Evolutionary conservation across 2,329 filamentous ascomycete species (phyloP).

Genomic region (Fusarium beomiforme): DNA sequence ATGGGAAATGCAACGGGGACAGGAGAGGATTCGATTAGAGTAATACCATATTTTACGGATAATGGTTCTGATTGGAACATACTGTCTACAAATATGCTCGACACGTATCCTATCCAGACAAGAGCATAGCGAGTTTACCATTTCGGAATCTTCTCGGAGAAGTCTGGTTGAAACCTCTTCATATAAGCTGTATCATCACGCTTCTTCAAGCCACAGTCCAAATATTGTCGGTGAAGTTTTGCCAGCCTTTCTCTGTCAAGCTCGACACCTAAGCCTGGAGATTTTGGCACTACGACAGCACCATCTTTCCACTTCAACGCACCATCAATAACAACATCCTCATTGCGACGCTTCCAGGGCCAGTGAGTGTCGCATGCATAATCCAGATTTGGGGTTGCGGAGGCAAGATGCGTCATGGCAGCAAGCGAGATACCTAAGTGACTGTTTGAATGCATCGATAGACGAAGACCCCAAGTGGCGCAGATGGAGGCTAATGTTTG

Average conservation of each 20-base stretch:
- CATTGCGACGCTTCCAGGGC: slow-evolving; percentile 56
- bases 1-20: rapidly evolving
- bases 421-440: slow-evolving; percentile 55
- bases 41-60: not conserved
- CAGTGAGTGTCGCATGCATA: slow-evolving; percentile 57
- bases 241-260: slow-evolving; percentile 50
- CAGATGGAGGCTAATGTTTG: slow-evolving; percentile 52
- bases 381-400: slow-evolving; percentile 53
- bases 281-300: slow-evolving; percentile 47
- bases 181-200: slow-evolving; percentile 52
- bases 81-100: not conserved
- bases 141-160: slow-evolving; percentile 47
- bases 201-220: slow-evolving; percentile 50
- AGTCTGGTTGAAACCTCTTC: slow-evolving; percentile 48
- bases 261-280: slow-evolving; percentile 50
- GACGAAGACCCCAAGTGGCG: slow-evolving; percentile 51
- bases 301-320: slow-evolving; percentile 51
- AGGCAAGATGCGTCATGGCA: slow-evolving; percentile 55
- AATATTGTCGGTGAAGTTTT: slow-evolving; percentile 50
- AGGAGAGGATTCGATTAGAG: no score
- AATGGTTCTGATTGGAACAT: not conserved
- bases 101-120: no score
- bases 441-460: slow-evolving; percentile 57
- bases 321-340: slow-evolving; percentile 53
- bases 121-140: slow-evolving; percentile 38